Conservation (phyloP, 169 alveolate species). For the Theileria annulata region DNA sequence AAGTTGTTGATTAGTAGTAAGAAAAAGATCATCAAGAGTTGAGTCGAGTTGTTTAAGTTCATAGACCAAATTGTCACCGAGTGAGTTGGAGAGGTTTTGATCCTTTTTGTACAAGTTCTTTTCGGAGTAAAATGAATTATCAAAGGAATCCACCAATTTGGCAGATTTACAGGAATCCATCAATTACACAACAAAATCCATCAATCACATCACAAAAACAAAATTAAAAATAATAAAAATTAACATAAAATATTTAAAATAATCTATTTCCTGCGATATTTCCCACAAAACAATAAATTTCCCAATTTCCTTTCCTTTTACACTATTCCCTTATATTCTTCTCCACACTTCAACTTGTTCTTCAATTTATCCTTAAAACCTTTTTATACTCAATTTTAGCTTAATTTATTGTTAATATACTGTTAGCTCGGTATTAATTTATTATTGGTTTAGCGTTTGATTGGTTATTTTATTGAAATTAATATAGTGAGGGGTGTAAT, state of each 20-base stretch:
- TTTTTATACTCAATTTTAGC: background rate
- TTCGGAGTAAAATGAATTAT: constrained; percentile 52
- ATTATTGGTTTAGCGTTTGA: background rate
- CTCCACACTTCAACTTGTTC: background rate
- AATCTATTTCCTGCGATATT: background rate
- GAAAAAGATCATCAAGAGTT: constrained; percentile 59
- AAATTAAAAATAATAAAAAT: no score
- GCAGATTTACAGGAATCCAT: constrained; percentile 25
- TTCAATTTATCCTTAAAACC: background rate
- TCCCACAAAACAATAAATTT: background rate
- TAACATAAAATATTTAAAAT: background rate
- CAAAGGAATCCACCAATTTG: constrained; percentile 47
- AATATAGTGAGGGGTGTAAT: background rate
- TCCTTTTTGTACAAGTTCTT: constrained; percentile 33
- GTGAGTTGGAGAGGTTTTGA: constrained; percentile 6
- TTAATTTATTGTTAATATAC: background rate
- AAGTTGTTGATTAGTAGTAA: constrained; percentile 15
- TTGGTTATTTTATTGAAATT: background rate
- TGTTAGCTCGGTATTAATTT: no score
- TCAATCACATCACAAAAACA: background rate
- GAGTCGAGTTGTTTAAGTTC: constrained; percentile 66
- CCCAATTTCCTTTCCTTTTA: background rate
- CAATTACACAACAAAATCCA: background rate
- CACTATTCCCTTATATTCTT: background rate
- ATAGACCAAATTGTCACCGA: constrained; percentile 39